Percentiles rank a stretch among this genome's conserved stretches.
Conservation (phyloP, 306 rosid species). For the Pterocarpus macrocarpus region DNA sequence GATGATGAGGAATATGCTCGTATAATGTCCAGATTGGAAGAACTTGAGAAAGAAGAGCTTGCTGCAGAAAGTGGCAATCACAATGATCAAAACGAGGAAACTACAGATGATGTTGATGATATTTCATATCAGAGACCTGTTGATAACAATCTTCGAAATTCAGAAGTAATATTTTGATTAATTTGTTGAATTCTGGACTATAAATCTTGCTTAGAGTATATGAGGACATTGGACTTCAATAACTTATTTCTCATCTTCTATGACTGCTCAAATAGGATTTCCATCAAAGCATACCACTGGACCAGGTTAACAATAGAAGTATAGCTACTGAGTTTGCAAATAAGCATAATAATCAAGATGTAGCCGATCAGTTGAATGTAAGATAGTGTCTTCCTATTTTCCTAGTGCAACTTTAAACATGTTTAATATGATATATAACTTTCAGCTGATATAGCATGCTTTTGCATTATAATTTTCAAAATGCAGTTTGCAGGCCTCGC, state of each 20-base stretch:
- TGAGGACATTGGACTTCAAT: constrained; percentile 35
- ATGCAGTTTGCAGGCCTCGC: constrained; percentile 69
- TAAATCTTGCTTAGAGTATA: constrained; percentile 42
- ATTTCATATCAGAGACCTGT: constrained; percentile 52
- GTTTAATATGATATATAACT: constrained; percentile 40
- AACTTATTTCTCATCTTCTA: constrained; percentile 33
- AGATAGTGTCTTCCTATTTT: constrained; percentile 48
- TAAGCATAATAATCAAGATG: constrained; percentile 39
- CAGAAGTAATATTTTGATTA: constrained; percentile 58
- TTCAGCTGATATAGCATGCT: constrained; percentile 39
- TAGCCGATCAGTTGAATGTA: constrained; percentile 64
- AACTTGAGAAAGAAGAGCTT: constrained; percentile 84
- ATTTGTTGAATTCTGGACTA: constrained; percentile 42
- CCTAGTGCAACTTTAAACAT: constrained; percentile 38
- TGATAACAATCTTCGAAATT: constrained; percentile 43
- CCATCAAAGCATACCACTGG: constrained; percentile 45
- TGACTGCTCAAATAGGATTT: constrained; percentile 51
- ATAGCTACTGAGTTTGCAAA: constrained; percentile 31
- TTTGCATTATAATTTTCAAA: constrained; percentile 45
- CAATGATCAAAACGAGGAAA: constrained; percentile 54
- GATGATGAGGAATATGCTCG: constrained; percentile 67
- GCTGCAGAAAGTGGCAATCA: constrained; percentile 62
- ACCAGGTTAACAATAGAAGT: constrained; percentile 44
- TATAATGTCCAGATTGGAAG: constrained; percentile 68
- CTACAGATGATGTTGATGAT: constrained; percentile 47